phyloP scores from a whole-genome alignment of 148 eudicot species.

The Hydrangea macrophylla region DNA sequence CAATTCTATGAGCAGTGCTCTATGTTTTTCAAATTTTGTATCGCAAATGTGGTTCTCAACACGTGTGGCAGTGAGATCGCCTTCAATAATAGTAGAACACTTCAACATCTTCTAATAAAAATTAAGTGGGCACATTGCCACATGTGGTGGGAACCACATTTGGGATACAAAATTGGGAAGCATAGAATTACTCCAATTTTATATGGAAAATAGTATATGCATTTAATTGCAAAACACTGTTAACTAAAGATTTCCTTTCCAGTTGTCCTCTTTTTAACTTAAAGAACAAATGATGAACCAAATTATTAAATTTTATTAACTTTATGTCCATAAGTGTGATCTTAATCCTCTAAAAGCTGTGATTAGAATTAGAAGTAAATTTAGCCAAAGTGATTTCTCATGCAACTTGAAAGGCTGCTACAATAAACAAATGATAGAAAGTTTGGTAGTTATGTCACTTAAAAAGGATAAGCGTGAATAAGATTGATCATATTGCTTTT shows the following conservation, averaged over 20 bases:
- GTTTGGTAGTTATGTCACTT: background rate
- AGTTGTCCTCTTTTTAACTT: background rate
- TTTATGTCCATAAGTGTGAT: constrained; percentile 7
- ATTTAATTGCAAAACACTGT: background rate
- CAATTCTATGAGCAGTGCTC: no score
- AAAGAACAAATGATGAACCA: background rate
- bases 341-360: constrained; percentile 4
- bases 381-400: background rate
- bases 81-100: no score
- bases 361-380: background rate
- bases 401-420: constrained; percentile 10
- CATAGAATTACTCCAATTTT: no score
- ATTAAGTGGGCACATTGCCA: no score
- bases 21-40: no score
- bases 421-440: background rate
- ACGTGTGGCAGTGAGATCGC: no score
- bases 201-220: background rate
- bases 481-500: background rate
- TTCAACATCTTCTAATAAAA: no score
- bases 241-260: background rate
- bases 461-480: background rate
- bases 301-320: background rate
- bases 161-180: no score
- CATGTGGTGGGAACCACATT: no score
- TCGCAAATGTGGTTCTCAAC: no score